These are phyloP conservation scores for Volvox carteri DNA, from an alignment of 163 green algal species.

Conservation along the genomic window DNA sequence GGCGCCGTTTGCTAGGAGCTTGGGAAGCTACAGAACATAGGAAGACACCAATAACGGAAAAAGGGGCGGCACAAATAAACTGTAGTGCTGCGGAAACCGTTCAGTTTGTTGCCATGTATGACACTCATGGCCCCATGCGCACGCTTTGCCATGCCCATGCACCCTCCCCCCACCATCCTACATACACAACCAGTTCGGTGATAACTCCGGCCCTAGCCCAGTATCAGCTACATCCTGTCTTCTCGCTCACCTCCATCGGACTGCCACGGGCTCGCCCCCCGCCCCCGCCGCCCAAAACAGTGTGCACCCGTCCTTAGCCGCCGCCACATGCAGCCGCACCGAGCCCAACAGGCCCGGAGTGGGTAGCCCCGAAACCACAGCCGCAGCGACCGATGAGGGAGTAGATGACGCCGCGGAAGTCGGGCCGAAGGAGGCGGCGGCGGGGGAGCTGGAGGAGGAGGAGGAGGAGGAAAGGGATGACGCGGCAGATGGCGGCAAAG, in stretches of 20 bases:
- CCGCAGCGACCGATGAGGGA: neutral
- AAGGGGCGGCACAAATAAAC: no score
- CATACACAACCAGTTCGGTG: no score
- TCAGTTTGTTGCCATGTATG: no score
- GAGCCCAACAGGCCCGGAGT: constrained; percentile 42
- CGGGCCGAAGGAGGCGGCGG: neutral
- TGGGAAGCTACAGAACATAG: no score
- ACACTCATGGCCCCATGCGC: no score
- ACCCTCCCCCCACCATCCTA: no score
- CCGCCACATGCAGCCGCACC: constrained; percentile 60
- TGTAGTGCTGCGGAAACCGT: no score
- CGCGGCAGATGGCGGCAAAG: neutral
- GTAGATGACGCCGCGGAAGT: neutral
- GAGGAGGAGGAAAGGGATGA: neutral
- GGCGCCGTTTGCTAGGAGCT: no score
- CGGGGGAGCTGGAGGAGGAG: neutral
- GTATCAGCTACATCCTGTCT: no score
- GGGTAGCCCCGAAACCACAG: neutral
- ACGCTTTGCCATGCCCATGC: no score
- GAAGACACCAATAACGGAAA: no score
- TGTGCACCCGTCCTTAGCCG: constrained; percentile 68
- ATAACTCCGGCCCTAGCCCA: no score
- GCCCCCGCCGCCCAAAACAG: constrained; percentile 68
- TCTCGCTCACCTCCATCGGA: constrained; percentile 60
- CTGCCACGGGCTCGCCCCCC: constrained; percentile 46